Conservation (phyloP, 2,329 filamentous ascomycete genomes). For the Nakataea oryzae region DNA sequence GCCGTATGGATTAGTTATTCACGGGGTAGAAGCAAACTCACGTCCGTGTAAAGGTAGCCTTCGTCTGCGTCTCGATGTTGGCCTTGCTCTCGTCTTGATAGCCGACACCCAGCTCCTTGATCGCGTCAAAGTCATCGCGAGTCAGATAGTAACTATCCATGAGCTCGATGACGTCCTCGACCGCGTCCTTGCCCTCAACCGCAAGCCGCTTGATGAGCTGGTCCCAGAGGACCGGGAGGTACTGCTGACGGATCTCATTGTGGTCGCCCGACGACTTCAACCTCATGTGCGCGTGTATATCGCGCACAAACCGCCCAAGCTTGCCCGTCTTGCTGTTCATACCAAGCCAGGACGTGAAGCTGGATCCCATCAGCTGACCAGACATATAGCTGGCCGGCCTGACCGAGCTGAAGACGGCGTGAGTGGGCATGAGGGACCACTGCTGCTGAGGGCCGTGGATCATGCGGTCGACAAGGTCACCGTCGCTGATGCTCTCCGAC, state of each 20-base stretch:
- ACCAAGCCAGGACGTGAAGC: slow-evolving; percentile 87
- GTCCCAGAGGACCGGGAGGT: slow-evolving; percentile 80
- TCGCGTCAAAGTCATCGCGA: slow-evolving; percentile 86
- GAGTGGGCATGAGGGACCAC: slow-evolving; percentile 95
- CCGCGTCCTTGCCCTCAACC: slow-evolving; percentile 68
- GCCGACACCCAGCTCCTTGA: slow-evolving; percentile 84
- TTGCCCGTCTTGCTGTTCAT: slow-evolving; percentile 83
- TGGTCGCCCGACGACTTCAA: slow-evolving; percentile 82
- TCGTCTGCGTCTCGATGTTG: slow-evolving; percentile 75
- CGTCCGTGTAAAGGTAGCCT: slow-evolving; percentile 79
- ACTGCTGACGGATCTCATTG: slow-evolving; percentile 89
- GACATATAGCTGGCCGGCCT: slow-evolving; percentile 79
- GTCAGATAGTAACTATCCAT: slow-evolving; percentile 98
- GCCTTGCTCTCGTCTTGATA: slow-evolving; percentile 66
- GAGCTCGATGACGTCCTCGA: slow-evolving; percentile 75
- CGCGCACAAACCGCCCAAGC: slow-evolving; percentile 72
- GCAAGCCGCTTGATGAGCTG: slow-evolving; percentile 66
- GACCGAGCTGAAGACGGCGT: slow-evolving; percentile 92
- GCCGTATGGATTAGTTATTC: not conserved
- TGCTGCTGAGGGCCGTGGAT: slow-evolving; percentile 97
- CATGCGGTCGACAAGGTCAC: slow-evolving; percentile 92
- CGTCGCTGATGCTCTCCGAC: slow-evolving; percentile 93
- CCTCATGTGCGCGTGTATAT: slow-evolving; percentile 96
- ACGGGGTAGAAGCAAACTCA: slow-evolving; percentile 37
- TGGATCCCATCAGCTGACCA: slow-evolving; percentile 63